These are phyloP conservation scores for Nymphaea thermarum DNA, from an alignment of 164 flowering plant genomes.

Conservation along the genomic window DNA sequence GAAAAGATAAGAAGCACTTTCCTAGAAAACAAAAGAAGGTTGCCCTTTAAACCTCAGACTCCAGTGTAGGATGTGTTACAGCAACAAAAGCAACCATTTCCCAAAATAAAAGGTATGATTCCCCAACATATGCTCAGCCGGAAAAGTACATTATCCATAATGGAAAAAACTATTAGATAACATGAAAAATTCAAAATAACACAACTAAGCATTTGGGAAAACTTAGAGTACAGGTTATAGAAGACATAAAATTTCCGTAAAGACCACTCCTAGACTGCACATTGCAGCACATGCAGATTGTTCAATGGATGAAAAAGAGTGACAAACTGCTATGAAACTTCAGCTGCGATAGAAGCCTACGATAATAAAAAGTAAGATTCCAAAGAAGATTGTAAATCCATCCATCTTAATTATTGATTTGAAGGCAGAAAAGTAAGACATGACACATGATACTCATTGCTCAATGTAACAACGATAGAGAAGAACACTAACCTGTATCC, in stretches of 20 bases:
- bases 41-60: no score
- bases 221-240: background rate
- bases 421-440: background rate
- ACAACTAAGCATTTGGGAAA: background rate
- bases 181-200: background rate
- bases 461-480: background rate
- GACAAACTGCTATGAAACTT: background rate
- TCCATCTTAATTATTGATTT: background rate
- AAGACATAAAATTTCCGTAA: background rate
- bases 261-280: no score
- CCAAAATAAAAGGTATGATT: no score
- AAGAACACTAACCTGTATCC: conserved; percentile 18
- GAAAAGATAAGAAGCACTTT: no score
- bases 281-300: no score
- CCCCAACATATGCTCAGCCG: no score
- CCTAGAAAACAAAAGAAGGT: no score
- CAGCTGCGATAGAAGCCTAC: background rate
- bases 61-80: no score
- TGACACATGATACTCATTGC: background rate
- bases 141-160: no score
- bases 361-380: background rate
- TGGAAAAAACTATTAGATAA: background rate
- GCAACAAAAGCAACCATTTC: no score
- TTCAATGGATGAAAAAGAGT: no score
- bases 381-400: background rate